A percentile compares a stretch with the other conserved stretches of the same genome.
Conservation (phyloP, 495 filamentous ascomycete genomes). For the Tuber calosporum region DNA sequence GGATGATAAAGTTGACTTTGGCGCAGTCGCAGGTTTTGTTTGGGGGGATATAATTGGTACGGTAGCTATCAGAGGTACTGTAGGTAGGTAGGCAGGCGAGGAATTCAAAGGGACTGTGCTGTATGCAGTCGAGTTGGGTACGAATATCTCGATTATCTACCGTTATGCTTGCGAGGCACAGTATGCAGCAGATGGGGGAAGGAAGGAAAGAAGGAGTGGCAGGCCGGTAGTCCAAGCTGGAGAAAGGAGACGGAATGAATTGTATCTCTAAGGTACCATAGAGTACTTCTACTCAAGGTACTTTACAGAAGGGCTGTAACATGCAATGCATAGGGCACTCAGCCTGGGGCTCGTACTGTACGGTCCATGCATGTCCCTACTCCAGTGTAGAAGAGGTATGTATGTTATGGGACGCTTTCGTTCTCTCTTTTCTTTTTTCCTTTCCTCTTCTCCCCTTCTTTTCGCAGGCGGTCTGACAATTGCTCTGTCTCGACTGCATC, state of each 20-base stretch:
- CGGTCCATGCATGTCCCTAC: not conserved
- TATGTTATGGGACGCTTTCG: not conserved
- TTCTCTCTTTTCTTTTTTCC: too few species aligned
- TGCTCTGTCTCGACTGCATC: not conserved
- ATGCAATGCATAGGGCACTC: not conserved
- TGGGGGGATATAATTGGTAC: not conserved
- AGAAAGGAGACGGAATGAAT: slow-evolving; percentile 3
- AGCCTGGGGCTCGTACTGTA: not conserved
- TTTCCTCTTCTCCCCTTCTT: not conserved
- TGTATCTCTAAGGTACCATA: not conserved
- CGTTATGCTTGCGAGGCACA: not conserved
- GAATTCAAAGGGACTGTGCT: not conserved
- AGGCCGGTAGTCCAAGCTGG: not conserved
- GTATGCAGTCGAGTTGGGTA: not conserved
- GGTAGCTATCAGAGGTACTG: not conserved
- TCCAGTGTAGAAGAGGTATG: not conserved
- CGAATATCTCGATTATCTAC: not conserved
- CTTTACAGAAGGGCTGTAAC: not conserved
- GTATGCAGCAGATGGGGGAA: not conserved
- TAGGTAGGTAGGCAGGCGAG: not conserved
- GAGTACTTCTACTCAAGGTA: not conserved
- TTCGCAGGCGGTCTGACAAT: not conserved
- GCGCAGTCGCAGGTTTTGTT: not conserved
- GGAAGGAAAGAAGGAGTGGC: not conserved
- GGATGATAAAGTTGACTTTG: slow-evolving; percentile 4